phyloP scores from a whole-genome alignment of 2,329 filamentous ascomycete species.

The Elsinoe arachidis region DNA sequence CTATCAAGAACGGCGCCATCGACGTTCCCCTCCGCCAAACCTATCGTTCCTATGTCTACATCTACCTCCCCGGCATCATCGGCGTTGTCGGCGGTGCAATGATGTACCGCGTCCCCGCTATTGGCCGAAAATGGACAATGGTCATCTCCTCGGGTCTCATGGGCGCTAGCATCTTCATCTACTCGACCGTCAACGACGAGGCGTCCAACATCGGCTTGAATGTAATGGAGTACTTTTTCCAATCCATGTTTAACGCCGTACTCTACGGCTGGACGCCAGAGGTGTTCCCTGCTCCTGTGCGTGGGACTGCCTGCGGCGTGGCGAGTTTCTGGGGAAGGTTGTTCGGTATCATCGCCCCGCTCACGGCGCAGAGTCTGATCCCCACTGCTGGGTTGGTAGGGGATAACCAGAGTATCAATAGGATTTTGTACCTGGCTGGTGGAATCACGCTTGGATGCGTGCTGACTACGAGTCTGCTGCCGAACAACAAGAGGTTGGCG shows the following conservation, averaged over 20 bases:
- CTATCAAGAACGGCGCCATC: constrained; percentile 42
- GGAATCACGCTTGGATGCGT: constrained; percentile 47
- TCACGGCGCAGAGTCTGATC: constrained; percentile 43
- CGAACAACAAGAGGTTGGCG: constrained; percentile 29
- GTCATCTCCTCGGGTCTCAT: constrained; percentile 36
- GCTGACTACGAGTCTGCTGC: constrained; percentile 42
- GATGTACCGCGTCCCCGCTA: constrained; percentile 38
- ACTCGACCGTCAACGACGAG: constrained; percentile 36
- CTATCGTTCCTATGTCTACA: constrained; percentile 47
- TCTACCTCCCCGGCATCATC: constrained; percentile 45
- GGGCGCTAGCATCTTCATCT: constrained; percentile 38
- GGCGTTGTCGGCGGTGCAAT: constrained; percentile 43
- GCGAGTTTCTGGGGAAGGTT: constrained; percentile 52
- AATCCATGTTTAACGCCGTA: constrained; percentile 45
- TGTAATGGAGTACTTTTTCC: constrained; percentile 46
- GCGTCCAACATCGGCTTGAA: constrained; percentile 42
- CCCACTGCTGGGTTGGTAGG: constrained; percentile 19
- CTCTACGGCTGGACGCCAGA: constrained; percentile 46
- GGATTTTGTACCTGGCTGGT: constrained; percentile 48
- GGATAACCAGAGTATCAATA: constrained; percentile 33
- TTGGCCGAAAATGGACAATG: constrained; percentile 41
- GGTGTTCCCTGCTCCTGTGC: constrained; percentile 42
- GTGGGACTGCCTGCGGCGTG: constrained; percentile 46
- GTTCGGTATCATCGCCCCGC: constrained; percentile 49
- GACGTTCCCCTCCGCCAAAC: constrained; percentile 38